These are phyloP conservation scores for Schizothecium vesticola DNA, from an alignment of 495 filamentous ascomycete genomes.

Conservation along the genomic window DNA sequence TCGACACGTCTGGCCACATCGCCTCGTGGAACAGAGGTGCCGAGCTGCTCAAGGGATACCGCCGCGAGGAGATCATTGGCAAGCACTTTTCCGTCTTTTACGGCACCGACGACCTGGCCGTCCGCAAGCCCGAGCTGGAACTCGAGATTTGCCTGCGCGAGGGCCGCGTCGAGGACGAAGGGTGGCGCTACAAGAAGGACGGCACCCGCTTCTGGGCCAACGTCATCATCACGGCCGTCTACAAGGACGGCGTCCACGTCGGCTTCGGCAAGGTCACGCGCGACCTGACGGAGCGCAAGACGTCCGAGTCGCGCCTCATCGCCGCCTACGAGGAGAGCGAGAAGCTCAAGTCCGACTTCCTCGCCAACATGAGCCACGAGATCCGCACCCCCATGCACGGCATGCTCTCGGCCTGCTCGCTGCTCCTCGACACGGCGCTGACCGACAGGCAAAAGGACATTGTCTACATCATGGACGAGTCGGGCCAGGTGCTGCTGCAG, in stretches of 20 bases:
- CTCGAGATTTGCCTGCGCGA: conserved; percentile 54
- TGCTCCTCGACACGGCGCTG: conserved; percentile 41
- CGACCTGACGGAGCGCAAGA: conserved; percentile 57
- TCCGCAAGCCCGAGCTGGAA: conserved; percentile 51
- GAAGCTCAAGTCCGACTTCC: conserved; percentile 60
- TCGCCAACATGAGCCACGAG: conserved; percentile 57
- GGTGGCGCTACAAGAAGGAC: conserved; percentile 61
- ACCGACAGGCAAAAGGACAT: conserved; percentile 40
- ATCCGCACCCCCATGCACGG: conserved; percentile 51
- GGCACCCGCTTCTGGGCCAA: conserved; percentile 63
- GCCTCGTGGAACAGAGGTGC: conserved; percentile 61
- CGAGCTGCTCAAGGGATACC: conserved; percentile 55
- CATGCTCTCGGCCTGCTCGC: conserved; percentile 43
- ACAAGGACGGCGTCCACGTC: conserved; percentile 51
- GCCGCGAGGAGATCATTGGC: conserved; percentile 51
- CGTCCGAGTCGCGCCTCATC: conserved; percentile 52
- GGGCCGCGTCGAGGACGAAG: conserved; percentile 59
- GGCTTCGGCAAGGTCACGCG: conserved; percentile 63
- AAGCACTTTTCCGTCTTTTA: conserved; percentile 62
- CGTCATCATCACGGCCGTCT: conserved; percentile 59
- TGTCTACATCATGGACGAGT: conserved; percentile 43
- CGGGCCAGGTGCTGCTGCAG: conserved; percentile 42
- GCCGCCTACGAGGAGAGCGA: conserved; percentile 60
- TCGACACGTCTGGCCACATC: conserved; percentile 54
- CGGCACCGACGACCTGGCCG: conserved; percentile 47